Base-by-base conservation (phyloP, 331 rosid species). In the Pyracantha coccinea region DNA sequence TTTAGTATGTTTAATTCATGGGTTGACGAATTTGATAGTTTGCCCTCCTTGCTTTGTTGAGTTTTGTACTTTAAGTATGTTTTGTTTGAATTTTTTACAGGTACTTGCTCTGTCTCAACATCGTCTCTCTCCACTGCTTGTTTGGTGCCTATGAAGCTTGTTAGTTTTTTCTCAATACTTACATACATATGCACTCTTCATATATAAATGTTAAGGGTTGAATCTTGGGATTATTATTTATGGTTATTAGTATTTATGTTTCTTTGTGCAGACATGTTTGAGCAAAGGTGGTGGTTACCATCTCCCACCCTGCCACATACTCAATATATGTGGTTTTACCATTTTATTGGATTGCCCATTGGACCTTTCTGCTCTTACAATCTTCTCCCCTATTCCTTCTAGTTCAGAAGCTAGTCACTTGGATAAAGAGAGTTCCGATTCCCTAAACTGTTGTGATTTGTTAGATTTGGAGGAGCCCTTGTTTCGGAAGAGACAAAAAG, bases 271-370 rank as follows among this genome's bases (percentile, higher is more conserved):
- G 66, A 88, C 97, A n/a, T 89, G 97, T 85, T 89, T 93, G 86
- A 89, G 93, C 80, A 87, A 83, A 81, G 97, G 96, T 35, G 78
- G 86, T 41, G 92, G 90, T 58, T 89, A 84, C 83, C 88, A 89
- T 75, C 84, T 83, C 79, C 97, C 97, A 64, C 87, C 97, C 12
- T 89, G 97, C 75, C 94, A 93, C 78, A 84, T 93, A 57, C 84
- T 93, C 66, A 73, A 84, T 53, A 70, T 87, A 72, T 82, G 90
- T 77, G 97, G 97, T 67, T 80, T 89, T 50, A 77, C 91, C 78
- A 86, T 93, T 85, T 84, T 91, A 76, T 66, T 93, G 54, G 97
- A 93, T 79, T 90, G 92, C 79, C 96, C 94, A 3, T 77, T 93
- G 55, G 97, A 93, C 83, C 92, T 93, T 74, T 85, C 94, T 23